Evolutionary conservation across 371 early-diverging fungal species (phyloP).

Genomic region (Homolaphlyctis polyrhiza): DNA sequence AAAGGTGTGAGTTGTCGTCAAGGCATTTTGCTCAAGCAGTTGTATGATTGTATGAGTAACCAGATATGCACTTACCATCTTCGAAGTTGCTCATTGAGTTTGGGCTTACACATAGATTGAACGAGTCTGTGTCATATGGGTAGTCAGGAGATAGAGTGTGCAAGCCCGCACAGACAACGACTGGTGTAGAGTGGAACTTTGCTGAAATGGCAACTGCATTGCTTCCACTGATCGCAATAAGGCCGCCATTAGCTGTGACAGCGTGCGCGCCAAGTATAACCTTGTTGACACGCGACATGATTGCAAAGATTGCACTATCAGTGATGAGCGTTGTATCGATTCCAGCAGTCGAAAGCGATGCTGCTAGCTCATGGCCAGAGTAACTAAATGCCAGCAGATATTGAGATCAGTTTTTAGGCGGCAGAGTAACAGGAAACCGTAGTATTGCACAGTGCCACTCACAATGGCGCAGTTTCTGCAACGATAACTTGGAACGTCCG

Average conservation of each 20-base stretch:
- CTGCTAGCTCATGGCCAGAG: conserved; percentile 82
- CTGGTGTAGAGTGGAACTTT: conserved; percentile 84
- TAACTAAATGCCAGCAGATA: conserved; percentile 24
- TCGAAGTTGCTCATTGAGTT: conserved; percentile 75
- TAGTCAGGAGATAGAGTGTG: conserved; percentile 85
- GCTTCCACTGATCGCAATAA: conserved; percentile 79
- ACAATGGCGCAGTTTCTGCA: conserved; percentile 85
- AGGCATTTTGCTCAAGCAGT: too few relatives aligned
- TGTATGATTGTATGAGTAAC: background rate
- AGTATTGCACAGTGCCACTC: conserved; percentile 6
- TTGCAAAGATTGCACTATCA: conserved; percentile 91
- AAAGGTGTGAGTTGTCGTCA: background rate
- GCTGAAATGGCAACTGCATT: conserved; percentile 86
- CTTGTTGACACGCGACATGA: conserved; percentile 96
- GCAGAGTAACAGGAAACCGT: background rate
- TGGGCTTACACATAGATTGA: conserved; percentile 73
- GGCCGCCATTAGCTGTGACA: conserved; percentile 85
- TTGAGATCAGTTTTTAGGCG: background rate
- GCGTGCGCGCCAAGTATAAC: conserved; percentile 93
- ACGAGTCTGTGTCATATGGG: conserved; percentile 80
- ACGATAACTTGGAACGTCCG: conserved; percentile 92
- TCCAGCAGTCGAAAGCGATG: conserved; percentile 66
- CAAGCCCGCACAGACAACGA: conserved; percentile 78
- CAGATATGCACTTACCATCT: conserved; percentile 53
- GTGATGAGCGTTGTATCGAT: conserved; percentile 90